A percentile compares a stretch with the other conserved stretches of the same genome.
Conservation (phyloP, 2,329 filamentous ascomycete species). For the Ophiostoma ulmi region DNA sequence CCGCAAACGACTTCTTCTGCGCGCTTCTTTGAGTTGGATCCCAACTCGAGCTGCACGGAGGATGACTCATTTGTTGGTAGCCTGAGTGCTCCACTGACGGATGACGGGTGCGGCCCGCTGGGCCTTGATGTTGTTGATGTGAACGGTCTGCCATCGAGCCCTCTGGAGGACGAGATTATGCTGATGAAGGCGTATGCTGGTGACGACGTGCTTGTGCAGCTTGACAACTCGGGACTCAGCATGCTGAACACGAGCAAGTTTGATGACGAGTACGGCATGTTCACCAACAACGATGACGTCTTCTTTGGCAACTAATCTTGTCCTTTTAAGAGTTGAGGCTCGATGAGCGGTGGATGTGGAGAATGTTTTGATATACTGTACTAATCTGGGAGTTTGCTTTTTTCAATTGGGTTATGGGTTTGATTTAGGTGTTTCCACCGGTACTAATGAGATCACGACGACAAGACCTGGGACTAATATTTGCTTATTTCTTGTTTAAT, state of each 20-base stretch:
- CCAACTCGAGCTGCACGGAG: constrained; percentile 35
- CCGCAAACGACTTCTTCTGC: constrained; percentile 36
- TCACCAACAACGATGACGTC: constrained; percentile 47
- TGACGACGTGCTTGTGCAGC: constrained; percentile 40
- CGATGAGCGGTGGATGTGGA: neutral
- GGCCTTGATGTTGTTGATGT: constrained; percentile 33
- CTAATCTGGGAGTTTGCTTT: constrained; percentile 17
- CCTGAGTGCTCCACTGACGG: constrained; percentile 35
- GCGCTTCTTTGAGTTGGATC: constrained; percentile 46
- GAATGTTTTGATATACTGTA: constrained; percentile 20
- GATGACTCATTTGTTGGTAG: constrained; percentile 27
- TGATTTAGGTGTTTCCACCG: neutral
- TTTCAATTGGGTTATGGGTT: neutral
- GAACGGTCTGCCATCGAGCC: constrained; percentile 32
- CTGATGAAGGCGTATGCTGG: constrained; percentile 42
- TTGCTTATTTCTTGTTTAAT: constrained; percentile 4
- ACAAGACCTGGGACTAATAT: constrained; percentile 16
- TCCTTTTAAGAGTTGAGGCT: neutral
- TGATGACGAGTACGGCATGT: constrained; percentile 53
- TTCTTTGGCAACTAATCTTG: constrained; percentile 42
- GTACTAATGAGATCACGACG: constrained; percentile 24
- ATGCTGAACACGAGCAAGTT: constrained; percentile 51
- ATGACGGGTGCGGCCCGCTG: constrained; percentile 23
- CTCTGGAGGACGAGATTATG: constrained; percentile 43
- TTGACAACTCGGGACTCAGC: constrained; percentile 43